Conservation (phyloP, 495 filamentous ascomycete species). For the Sordaria brevicollis region DNA sequence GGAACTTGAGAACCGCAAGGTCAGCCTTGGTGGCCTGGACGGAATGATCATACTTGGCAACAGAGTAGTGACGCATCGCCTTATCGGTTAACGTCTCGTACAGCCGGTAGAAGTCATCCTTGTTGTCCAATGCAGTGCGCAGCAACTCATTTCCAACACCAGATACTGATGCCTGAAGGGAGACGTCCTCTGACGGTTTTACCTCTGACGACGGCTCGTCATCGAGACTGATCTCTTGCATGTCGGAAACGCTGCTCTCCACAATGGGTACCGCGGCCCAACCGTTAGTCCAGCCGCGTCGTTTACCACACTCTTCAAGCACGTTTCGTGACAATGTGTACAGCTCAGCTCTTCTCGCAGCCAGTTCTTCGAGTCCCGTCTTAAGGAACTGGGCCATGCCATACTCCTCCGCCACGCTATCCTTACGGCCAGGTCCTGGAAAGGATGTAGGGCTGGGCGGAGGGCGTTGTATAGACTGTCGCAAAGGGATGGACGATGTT, state of each 20-base stretch:
- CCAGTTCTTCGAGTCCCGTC: conserved; percentile 71
- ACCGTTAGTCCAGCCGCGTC: conserved; percentile 65
- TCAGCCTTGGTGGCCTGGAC: conserved; percentile 72
- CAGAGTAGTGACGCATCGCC: conserved; percentile 60
- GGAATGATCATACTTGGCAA: conserved; percentile 66
- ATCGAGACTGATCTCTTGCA: conserved; percentile 48
- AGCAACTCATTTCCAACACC: conserved; percentile 45
- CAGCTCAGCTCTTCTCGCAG: conserved; percentile 69
- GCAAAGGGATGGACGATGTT: conserved; percentile 38
- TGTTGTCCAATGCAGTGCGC: conserved; percentile 36
- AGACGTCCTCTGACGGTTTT: conserved; percentile 14
- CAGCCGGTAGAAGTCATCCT: conserved; percentile 45
- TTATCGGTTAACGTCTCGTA: conserved; percentile 65
- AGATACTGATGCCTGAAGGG: conserved; percentile 15
- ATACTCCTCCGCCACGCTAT: conserved; percentile 15
- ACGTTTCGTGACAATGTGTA: conserved; percentile 68
- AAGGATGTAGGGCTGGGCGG: conserved; percentile 38
- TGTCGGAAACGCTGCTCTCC: conserved; percentile 33
- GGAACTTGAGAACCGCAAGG: conserved; percentile 72
- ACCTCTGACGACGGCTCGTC: conserved; percentile 16
- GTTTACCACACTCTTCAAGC: conserved; percentile 62
- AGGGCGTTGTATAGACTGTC: conserved; percentile 18
- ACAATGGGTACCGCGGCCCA: conserved; percentile 59
- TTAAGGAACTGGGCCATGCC: conserved; percentile 36
- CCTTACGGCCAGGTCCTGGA: conserved; percentile 22